Base-by-base conservation (phyloP, 495 filamentous ascomycete genomes). In the Podospora tetraspora region DNA sequence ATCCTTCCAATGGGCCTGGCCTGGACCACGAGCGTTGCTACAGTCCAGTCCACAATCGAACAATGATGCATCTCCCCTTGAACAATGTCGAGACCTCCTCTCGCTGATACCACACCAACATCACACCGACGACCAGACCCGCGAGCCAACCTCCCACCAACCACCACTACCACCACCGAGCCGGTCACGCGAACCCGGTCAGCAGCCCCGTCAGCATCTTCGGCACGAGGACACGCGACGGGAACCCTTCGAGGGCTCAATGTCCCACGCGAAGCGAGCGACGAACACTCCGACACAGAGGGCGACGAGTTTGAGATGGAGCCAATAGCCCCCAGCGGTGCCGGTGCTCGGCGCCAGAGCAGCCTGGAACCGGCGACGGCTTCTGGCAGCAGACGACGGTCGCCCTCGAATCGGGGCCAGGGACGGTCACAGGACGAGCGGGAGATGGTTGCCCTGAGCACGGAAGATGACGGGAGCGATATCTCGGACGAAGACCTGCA, bases 401-500 rank as follows among this genome's bases (percentile, higher is more conserved):
- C 83, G 57, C 81, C 84, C 32, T 79, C 66, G 59, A 29, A 32
- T 19, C 59, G 34, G 32, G 12, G 32, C 10, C 29, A 21, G 13
- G n/a, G 74, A 72, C 56, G 78, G 30, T 72, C 74, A 25, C 80
- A 82, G 66, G 81, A 82, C 64, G 74, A 72, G 32, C 72, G 69
- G 43, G 73, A 70, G 29, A 71, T 68, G 59, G 73, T 73, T 13
- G 62, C 73, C 57, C 52, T 70, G n/a, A 70, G 65, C 43, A 74
- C 77, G 23, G 75, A 79, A 21, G 58, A 59, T 9, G 68, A 69
- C 43, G 64, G 62, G 22, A 75, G 73, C 12, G 74, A 69, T 19
- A 60, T 82, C 43, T 86, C 86, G 3, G 89, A 92, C 68, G 90
- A 94, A 67, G 89, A 88, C 59, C 76, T 90, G n/a, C 88, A 90